phyloP scores from a whole-genome alignment of 73 alveolate genomes.

The Blepharisma japonicum region DNA sequence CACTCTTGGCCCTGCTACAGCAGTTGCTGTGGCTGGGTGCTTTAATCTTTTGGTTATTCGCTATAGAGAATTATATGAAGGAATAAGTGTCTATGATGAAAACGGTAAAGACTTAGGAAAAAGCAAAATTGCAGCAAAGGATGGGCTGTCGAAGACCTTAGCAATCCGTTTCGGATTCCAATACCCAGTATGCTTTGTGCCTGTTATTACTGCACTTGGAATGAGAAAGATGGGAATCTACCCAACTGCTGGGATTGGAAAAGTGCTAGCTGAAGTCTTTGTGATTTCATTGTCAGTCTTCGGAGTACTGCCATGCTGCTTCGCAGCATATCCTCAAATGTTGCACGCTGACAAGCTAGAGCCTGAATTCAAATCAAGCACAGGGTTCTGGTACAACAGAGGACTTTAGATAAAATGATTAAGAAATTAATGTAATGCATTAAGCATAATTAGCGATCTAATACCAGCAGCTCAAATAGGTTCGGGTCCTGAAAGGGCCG shows the following conservation, averaged over 20 bases:
- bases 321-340: slow-evolving; percentile 49
- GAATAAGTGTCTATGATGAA: slow-evolving; percentile 56
- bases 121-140: slow-evolving; percentile 46
- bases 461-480: too few species aligned
- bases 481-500: too few species aligned
- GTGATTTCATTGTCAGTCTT: slow-evolving; percentile 41
- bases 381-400: slow-evolving; percentile 48
- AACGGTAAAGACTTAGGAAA: slow-evolving; percentile 55
- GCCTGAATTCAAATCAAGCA: slow-evolving; percentile 30
- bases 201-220: slow-evolving; percentile 41
- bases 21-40: slow-evolving; percentile 69
- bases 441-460: too few species aligned
- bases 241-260: slow-evolving; percentile 45
- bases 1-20: slow-evolving; percentile 47
- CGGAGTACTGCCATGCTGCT: slow-evolving; percentile 45
- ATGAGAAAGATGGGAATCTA: slow-evolving; percentile 38
- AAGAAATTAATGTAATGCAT: too few species aligned
- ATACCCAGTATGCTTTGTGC: slow-evolving; percentile 49
- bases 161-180: slow-evolving; percentile 51
- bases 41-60: slow-evolving; percentile 58
- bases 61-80: slow-evolving; percentile 49
- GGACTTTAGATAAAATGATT: slow-evolving; percentile 38
- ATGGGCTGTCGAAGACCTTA: slow-evolving; percentile 55
- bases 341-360: slow-evolving; percentile 38
- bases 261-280: slow-evolving; percentile 34